These are phyloP conservation scores for Mycena floridula DNA, from an alignment of 768 basidiomycete genomes.

Conservation along the genomic window DNA sequence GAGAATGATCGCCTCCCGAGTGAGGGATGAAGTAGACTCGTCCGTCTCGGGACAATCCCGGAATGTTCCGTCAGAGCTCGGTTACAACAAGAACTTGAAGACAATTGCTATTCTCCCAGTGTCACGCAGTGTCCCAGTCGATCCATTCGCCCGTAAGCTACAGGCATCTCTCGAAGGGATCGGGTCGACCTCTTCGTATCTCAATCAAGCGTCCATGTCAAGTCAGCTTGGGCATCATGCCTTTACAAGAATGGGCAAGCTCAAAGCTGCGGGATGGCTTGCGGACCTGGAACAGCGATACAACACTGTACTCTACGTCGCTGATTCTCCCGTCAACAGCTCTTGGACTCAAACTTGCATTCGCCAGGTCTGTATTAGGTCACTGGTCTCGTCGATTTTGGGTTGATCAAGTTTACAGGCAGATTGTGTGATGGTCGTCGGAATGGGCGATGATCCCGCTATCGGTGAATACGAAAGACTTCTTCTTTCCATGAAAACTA, in stretches of 20 bases:
- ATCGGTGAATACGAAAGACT: slow-evolving; percentile 94
- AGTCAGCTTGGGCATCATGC: slow-evolving; percentile 91
- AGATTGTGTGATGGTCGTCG: slow-evolving; percentile 90
- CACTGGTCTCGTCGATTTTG: background rate
- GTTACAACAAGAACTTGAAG: slow-evolving; percentile 86
- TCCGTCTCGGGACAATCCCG: slow-evolving; percentile 46
- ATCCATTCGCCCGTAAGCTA: slow-evolving; percentile 84
- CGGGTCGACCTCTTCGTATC: slow-evolving; percentile 87
- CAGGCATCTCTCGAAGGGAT: slow-evolving; percentile 85
- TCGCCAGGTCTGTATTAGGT: slow-evolving; percentile 54
- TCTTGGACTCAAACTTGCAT: slow-evolving; percentile 99
- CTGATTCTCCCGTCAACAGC: slow-evolving; percentile 89
- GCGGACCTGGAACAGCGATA: slow-evolving; percentile 94
- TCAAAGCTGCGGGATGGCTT: slow-evolving; percentile 92
- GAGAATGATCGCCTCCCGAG: slow-evolving; percentile 88
- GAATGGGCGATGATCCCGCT: slow-evolving; percentile 87
- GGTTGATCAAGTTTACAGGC: slow-evolving; percentile 39
- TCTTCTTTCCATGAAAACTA: slow-evolving; percentile 92
- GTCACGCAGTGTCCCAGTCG: slow-evolving; percentile 82
- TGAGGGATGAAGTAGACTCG: slow-evolving; percentile 75
- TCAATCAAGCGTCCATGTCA: slow-evolving; percentile 92
- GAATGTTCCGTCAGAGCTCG: slow-evolving; percentile 50
- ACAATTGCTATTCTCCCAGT: slow-evolving; percentile 91
- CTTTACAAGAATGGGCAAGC: slow-evolving; percentile 93
- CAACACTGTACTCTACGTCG: slow-evolving; percentile 91